These are phyloP conservation scores for rapeseed (Brassica napus) DNA, from an alignment of 345 rosid genomes.

Conservation along the genomic window DNA sequence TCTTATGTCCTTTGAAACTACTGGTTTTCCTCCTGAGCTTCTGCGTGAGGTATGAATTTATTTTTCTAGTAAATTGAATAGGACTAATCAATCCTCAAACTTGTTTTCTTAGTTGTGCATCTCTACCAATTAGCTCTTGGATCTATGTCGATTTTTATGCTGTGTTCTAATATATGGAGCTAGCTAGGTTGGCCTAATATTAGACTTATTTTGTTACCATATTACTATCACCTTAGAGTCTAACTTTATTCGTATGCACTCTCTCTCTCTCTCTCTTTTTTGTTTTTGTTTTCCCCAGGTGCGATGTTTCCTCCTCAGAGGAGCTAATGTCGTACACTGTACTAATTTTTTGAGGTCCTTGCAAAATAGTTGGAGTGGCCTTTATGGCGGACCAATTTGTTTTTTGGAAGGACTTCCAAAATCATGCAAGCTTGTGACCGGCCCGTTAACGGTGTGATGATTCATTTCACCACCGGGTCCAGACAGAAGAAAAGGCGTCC, in stretches of 20 bases:
- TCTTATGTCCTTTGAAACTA: conserved; percentile 68
- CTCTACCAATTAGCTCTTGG: neutral
- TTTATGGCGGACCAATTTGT: conserved; percentile 59
- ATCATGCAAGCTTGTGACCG: conserved; percentile 69
- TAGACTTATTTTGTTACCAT: neutral
- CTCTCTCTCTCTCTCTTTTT: conserved; percentile 53
- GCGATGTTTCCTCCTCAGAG: conserved; percentile 76
- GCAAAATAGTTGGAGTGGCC: conserved; percentile 79
- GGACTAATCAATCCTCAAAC: neutral
- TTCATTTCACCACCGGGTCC: conserved; percentile 69
- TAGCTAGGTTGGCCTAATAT: conserved; percentile 10
- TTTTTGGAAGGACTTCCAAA: conserved; percentile 71
- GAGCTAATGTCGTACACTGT: conserved; percentile 99
- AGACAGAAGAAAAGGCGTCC: conserved; percentile 78
- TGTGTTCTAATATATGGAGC: conserved; percentile 5
- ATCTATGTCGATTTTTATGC: conserved; percentile 2
- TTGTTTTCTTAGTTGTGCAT: neutral
- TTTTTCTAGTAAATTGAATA: neutral
- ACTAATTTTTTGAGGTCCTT: conserved; percentile 70
- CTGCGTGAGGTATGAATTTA: conserved; percentile 76
- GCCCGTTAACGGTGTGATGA: conserved; percentile 80
- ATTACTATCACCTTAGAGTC: conserved; percentile 26
- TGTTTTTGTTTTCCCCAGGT: conserved; percentile 74
- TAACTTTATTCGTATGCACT: conserved; percentile 70
- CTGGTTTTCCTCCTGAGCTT: conserved; percentile 88